Evolutionary conservation across 306 rosid species (phyloP).

Genomic region (Acacia crassicarpa): DNA sequence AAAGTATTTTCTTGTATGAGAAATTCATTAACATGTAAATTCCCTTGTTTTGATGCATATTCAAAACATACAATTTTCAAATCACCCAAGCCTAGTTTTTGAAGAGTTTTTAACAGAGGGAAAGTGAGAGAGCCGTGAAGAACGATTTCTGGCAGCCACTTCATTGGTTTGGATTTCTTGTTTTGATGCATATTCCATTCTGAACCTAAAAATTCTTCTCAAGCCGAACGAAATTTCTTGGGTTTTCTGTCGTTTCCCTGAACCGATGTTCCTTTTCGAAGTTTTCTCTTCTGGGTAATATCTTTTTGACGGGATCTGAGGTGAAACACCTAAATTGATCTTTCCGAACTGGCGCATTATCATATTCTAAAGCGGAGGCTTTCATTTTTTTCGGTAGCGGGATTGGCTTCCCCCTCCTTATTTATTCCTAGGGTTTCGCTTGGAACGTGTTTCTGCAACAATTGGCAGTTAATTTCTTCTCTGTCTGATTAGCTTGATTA

Average conservation of each 20-base stretch:
- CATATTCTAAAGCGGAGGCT: slow-evolving; percentile 1
- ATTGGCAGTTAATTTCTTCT: slow-evolving; percentile 18
- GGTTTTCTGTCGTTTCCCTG: slow-evolving; percentile 28
- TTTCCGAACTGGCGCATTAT: slow-evolving; percentile 1
- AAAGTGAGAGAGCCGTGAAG: background rate
- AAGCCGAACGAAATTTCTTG: slow-evolving; percentile 25
- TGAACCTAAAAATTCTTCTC: slow-evolving; percentile 21
- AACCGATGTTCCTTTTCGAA: background rate
- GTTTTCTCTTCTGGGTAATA: slow-evolving; percentile 5
- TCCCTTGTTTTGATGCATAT: too few species aligned
- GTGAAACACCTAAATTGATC: background rate
- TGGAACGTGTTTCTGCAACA: slow-evolving; percentile 11
- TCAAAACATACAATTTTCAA: too few species aligned
- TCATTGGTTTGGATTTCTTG: slow-evolving; percentile 16
- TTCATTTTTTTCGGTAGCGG: background rate
- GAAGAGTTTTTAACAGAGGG: background rate
- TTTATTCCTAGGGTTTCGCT: slow-evolving; percentile 35
- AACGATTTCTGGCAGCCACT: background rate
- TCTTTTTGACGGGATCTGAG: slow-evolving; percentile 18
- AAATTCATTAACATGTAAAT: background rate
- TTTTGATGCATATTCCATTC: slow-evolving; percentile 26
- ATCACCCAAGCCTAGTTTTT: background rate
- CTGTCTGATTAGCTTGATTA: background rate
- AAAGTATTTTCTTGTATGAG: background rate
- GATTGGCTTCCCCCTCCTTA: background rate